Conservation (phyloP, 2,329 filamentous ascomycete species). For the Clonostachys sp. region DNA sequence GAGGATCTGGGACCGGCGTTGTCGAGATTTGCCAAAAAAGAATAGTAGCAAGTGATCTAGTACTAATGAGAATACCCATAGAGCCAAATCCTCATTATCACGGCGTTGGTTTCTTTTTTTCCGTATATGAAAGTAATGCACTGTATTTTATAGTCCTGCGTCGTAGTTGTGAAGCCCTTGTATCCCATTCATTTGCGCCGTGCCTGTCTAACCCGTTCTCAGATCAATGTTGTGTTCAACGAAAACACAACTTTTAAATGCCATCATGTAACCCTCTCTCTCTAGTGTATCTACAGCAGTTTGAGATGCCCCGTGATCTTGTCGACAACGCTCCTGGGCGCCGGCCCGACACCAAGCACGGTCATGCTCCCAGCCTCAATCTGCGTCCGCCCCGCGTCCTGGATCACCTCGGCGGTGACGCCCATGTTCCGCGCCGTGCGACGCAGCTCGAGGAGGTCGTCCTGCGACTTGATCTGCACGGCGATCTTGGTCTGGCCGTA, state of each 20-base stretch:
- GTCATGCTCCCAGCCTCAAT: constrained; percentile 91
- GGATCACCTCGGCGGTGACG: constrained; percentile 82
- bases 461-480: constrained; percentile 81
- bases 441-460: constrained; percentile 70
- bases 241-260: background rate
- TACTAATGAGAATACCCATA: too few relatives aligned
- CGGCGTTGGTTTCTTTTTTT: too few relatives aligned
- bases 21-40: constrained; percentile 76
- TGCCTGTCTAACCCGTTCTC: background rate
- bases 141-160: too few relatives aligned
- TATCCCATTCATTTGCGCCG: too few relatives aligned
- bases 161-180: too few relatives aligned
- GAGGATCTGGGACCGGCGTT: constrained; percentile 80
- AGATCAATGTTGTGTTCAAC: background rate
- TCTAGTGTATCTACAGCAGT: constrained; percentile 53
- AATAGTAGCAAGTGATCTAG: constrained; percentile 20
- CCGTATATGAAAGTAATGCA: too few relatives aligned
- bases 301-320: constrained; percentile 81
- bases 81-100: too few relatives aligned
- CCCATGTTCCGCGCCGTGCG: constrained; percentile 79
- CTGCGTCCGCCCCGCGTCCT: constrained; percentile 95
- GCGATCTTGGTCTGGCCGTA: constrained; percentile 91
- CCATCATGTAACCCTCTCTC: background rate
- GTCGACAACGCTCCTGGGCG: constrained; percentile 82
- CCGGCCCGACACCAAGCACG: constrained; percentile 78